Base-by-base conservation (phyloP, 139 green algal species). In the Yamagishiella unicocca region DNA sequence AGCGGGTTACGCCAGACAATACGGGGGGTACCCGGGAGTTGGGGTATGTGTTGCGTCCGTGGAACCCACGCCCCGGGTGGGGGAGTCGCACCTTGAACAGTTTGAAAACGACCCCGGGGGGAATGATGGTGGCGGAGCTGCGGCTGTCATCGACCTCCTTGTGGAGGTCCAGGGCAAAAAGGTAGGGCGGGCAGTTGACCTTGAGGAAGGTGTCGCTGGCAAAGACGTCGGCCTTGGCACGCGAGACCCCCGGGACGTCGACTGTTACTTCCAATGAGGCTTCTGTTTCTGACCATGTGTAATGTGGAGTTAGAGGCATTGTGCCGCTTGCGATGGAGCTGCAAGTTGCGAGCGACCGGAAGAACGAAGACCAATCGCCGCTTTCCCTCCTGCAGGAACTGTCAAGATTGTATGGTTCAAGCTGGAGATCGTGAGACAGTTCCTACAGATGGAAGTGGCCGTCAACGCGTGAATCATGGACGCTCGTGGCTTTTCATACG, bases 101-200 rank as follows among this genome's bases (percentile, higher is more conserved):
- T 61, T 89, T 86, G 29, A 93, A 89, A 0, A 73, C 54, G 12
- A 94, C 77, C 19, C 40, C 67, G 14, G 29, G 54, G 21, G 64
- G 43, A 2, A 54, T 79, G 27, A 94, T 38, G 33, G 85, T 95
- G 21, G 92, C 93, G 2, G 77, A 78, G 83, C 84, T 93, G 33
- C 46, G 55, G 12, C 71, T 82, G 21, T 93, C 83, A 29, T 95
- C 93, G 17, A 96, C 89, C 2, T 93, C 82, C 7, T 62, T 76
- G 2, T 77, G 58, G 22, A 96, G 84, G 84, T 96, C 94, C 19
- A 96, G 87, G 17, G 94, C 64, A 64, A 96, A 93, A 9, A 96
- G 77, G 88, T 96, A 95, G 0, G 93, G 93, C 42, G 88, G 68
- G 8, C 82, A 90, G 89, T 94, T 95, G 61, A 96, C 76, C 55